Evolutionary conservation across 2,329 filamentous ascomycete species (phyloP), one percentile per base, ranked within the genome.

Genomic region (Dothideomycetidae sp.): DNA sequence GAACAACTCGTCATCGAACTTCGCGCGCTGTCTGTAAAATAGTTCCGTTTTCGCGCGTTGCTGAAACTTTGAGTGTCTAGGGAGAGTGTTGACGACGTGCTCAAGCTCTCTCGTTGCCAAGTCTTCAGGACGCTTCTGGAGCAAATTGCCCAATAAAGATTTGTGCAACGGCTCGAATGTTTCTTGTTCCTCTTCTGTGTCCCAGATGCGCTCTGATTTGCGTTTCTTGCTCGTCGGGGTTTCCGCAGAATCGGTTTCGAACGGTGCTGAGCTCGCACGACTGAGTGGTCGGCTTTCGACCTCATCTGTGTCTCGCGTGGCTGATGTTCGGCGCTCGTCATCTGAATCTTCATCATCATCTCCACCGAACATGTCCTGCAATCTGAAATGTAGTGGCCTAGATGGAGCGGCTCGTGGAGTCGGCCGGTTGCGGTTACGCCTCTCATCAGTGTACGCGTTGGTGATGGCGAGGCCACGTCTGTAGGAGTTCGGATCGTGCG

Each of bases 1-100:
- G 51, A 85, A 85, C 4, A 88, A 65, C 48, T 84, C 81, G 48
- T 88, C 81, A 41, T 86, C 81, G 53, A 83, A 84, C 62, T 85
- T 88, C 49, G 78, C 80, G 33, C 82, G 75, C 57, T 93, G 90
- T 35, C 81, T 73, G 32, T 78, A 71, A 38, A 71, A 70, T 41
- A 81, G 72, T 13, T 81, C 70, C 26, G 78, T 75, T 31, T 75
- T 63, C 28, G 80, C 72, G 28, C 83, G 67, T 57, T 88, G 90
- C 46, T 81, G 75, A 56, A 93, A 90, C n/a, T 66, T 68, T 26
- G 57, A 60, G 17, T 32, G 30, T 19, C 28, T 28, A 3, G 29
- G 19, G 17, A 72, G 55, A 61, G 80, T 50, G 56, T 63, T 52
- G 56, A 67, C 42, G 54, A 60, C 45, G 53, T 61, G 43, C 59